A percentile compares a stretch with the other conserved stretches of the same genome.
Conservation (phyloP, 2,329 filamentous ascomycete species). For the Epichloe sibirici region DNA sequence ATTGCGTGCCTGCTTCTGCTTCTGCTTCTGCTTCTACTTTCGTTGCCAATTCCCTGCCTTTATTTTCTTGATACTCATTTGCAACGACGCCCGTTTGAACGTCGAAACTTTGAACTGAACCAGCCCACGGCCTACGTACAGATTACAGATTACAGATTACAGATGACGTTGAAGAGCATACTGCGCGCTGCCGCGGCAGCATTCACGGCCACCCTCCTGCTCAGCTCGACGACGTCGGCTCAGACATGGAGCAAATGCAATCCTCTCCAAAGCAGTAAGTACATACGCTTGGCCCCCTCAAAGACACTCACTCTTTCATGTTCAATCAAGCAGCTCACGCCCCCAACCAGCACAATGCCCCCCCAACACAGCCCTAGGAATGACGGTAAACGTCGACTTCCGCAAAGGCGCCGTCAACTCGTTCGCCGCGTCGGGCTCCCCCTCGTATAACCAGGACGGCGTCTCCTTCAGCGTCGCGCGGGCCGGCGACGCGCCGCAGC, state of each 20-base stretch:
- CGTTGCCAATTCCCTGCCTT: too few relatives aligned
- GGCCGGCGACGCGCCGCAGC: conserved; percentile 72
- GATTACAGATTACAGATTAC: too few relatives aligned
- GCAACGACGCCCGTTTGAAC: too few relatives aligned
- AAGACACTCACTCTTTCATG: not conserved
- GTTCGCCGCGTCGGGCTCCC: conserved; percentile 59
- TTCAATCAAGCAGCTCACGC: not conserved
- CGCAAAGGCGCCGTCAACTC: conserved; percentile 63
- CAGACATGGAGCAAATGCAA: conserved; percentile 31
- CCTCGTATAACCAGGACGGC: conserved; percentile 65
- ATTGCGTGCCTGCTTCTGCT: too few relatives aligned
- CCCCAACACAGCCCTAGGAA: conserved; percentile 67
- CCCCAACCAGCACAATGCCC: conserved; percentile 46
- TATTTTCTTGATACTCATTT: too few relatives aligned
- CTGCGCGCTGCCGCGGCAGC: conserved; percentile 1
- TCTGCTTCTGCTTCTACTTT: too few relatives aligned
- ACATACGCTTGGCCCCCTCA: conserved; percentile 7
- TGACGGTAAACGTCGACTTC: conserved; percentile 76
- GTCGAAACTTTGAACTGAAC: not conserved
- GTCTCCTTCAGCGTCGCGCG: conserved; percentile 68
- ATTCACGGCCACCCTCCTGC: conserved; percentile 5
- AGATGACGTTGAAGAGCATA: not conserved
- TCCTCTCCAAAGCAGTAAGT: conserved; percentile 21
- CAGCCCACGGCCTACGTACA: not conserved
- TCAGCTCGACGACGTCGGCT: conserved; percentile 15